Evolutionary conservation across 805 yeast genomes (phyloP), one percentile per base, ranked within the genome.

Genomic region (Pichia gijzeniarum): DNA sequence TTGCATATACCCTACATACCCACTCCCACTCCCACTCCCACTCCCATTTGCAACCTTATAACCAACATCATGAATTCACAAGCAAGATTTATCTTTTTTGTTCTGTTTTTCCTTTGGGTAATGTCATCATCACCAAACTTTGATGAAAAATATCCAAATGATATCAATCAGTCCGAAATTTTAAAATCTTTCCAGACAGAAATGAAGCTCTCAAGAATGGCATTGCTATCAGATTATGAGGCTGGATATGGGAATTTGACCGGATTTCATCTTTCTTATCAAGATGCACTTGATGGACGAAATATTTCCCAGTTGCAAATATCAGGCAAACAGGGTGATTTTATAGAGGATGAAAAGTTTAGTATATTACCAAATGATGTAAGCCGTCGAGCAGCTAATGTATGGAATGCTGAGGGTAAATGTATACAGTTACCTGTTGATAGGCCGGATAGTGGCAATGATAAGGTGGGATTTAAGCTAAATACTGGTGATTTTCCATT

Each of bases 181-280:
- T 41, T 75, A 14, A 51, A 60, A n/a, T 55, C 60, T 10, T 63
- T 74, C 41, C 68, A 65, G 39, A 55, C 63, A 28, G 71, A 55
- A 48, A 49, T 59, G 57, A 39, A 51, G 53, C 49, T 53, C 53
- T 52, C 71, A 59, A 43, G 64, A 20, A 50, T 60, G 2, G 56
- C 46, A 19, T 28, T 61, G 1, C 60, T 82, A 30, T 53, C 75
- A 36, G 69, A 73, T 1, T 81, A 73, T 59, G 44, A 58, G 17
- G 48, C 63, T 4, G 87, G 85, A 5, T 81, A 80, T 58, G 84
- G 85, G 1, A 82, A 85, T 54, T 60, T 86, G 14, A 83, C 93
- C 0, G 96, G 96, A 3, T 76, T 82, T 47, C 72, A 70, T 54
- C 62, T 82, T 30, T 77, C 87, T 27, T 86, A 85, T 53, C 67